Percentiles rank a stretch among this genome's conserved stretches.
These are phyloP conservation scores for Pisolithus albus DNA, from an alignment of 768 basidiomycete species.

Conservation along the genomic window DNA sequence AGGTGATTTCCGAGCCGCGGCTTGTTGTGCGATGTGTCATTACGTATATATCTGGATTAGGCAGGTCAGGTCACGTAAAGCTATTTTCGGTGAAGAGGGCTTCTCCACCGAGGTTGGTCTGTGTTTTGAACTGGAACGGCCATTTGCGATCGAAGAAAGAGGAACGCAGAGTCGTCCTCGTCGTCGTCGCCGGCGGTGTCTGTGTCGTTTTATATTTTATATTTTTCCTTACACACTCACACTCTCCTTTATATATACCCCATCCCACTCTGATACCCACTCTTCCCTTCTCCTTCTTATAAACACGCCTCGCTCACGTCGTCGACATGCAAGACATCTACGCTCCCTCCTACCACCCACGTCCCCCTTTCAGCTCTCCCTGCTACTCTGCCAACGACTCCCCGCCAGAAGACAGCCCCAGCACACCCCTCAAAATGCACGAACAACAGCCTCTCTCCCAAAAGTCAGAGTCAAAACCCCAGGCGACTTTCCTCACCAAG, in stretches of 20 bases:
- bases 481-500: conserved; percentile 95
- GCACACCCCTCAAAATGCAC: conserved; percentile 25
- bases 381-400: conserved; percentile 36
- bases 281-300: conserved; percentile 28
- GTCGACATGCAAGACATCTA: conserved; percentile 43
- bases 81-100: conserved; percentile 31
- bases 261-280: conserved; percentile 15
- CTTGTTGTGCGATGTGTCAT: conserved; percentile 28
- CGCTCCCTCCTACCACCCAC: conserved; percentile 32
- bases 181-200: too few species aligned
- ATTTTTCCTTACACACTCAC: too few species aligned
- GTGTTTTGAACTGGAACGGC: conserved; percentile 29
- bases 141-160: conserved; percentile 1
- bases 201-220: background rate
- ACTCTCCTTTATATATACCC: conserved; percentile 25
- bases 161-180: background rate
- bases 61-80: conserved; percentile 25
- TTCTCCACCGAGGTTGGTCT: conserved; percentile 32
- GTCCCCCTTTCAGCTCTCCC: conserved; percentile 37
- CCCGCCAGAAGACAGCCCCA: conserved; percentile 40
- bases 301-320: conserved; percentile 32
- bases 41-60: conserved; percentile 23
- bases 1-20: conserved; percentile 35
- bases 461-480: conserved; percentile 74
- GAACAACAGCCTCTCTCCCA: conserved; percentile 43